Evolutionary conservation across 768 basidiomycete genomes (phyloP), one percentile per base, ranked within the genome.

Genomic region (Termitomyces sp.): DNA sequence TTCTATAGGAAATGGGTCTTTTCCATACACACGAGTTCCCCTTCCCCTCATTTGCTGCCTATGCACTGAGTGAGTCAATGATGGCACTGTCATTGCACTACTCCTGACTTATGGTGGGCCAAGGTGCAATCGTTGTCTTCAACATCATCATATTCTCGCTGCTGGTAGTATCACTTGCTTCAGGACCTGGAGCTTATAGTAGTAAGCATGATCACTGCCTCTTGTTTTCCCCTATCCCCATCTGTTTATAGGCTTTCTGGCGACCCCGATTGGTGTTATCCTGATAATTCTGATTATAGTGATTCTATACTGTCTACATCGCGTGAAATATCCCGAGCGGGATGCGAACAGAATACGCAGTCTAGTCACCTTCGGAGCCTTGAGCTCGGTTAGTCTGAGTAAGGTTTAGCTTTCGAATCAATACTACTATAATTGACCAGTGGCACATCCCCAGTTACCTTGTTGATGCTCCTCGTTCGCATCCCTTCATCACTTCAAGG

Each of bases 381-480:
- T 60, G 25, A 54, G 35, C 36, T 40, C 53, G 7, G 22, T 53
- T 10, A 54, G 38, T 36, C 47, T 64, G 7, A 50, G 61, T 60
- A 31, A 53, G 61, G 51, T 11, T 29, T 49, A 2, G 2, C 9
- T 51, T 45, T 20, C 9, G 3, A 38, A 1, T 3, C 20, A 42
- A 33, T 20, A 13, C 3, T 13, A 18, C n/a, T n/a, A n/a, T n/a
- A n/a, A n/a, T 32, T 22, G 15, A 43, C 11, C 6, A 25, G n/a
- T 40, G 33, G 23, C 4, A 35, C 7, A 23, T 6, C 35, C 12
- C 7, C n/a, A 69, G 68, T 58, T 23, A 58, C 29, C 56, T 63
- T 25, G 5, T 23, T 60, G 23, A 55, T 60, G 6, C 46, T 73
- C 41, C 64, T 72, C 1, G 36, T 64, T 42, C 71, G 69, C 43